These are phyloP conservation scores for Penicillium janthinellum DNA, from an alignment of 2,329 filamentous ascomycete species.

Conservation along the genomic window DNA sequence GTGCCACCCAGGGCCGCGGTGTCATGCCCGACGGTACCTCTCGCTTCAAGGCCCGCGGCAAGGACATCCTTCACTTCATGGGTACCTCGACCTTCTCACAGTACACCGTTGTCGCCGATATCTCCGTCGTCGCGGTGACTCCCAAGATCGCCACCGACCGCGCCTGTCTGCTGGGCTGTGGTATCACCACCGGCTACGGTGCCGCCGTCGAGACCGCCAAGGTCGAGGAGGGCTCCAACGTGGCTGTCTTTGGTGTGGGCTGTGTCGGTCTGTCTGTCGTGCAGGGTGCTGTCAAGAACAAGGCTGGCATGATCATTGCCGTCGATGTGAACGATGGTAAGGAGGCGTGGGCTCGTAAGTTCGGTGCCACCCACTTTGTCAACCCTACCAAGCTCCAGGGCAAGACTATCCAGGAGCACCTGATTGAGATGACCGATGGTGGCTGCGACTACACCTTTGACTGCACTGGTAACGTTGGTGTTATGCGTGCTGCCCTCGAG, in stretches of 20 bases:
- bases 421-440: slow-evolving; percentile 97
- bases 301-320: slow-evolving; percentile 64
- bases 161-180: slow-evolving; percentile 93
- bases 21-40: slow-evolving; percentile 97
- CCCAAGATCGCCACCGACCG: slow-evolving; percentile 91
- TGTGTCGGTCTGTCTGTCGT: slow-evolving; percentile 95
- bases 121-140: slow-evolving; percentile 93
- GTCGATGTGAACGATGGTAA: slow-evolving; percentile 84
- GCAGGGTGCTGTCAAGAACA: slow-evolving; percentile 86
- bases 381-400: slow-evolving; percentile 77
- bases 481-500: slow-evolving; percentile 94
- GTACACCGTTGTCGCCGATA: slow-evolving; percentile 98
- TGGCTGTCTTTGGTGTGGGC: slow-evolving; percentile 92
- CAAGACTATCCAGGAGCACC: slow-evolving; percentile 84
- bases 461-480: slow-evolving; percentile 94
- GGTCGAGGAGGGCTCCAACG: slow-evolving; percentile 83
- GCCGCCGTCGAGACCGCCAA: slow-evolving; percentile 91
- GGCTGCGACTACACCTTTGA: slow-evolving; percentile 99
- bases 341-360: slow-evolving; percentile 90
- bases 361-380: slow-evolving; percentile 94
- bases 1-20: slow-evolving; percentile 91
- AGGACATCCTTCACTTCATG: slow-evolving; percentile 98
- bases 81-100: slow-evolving; percentile 98
- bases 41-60: slow-evolving; percentile 91
- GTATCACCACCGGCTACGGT: slow-evolving; percentile 98